Evolutionary conservation across 2,329 filamentous ascomycete genomes (phyloP).

Genomic region (Ramularia collo-cygni): DNA sequence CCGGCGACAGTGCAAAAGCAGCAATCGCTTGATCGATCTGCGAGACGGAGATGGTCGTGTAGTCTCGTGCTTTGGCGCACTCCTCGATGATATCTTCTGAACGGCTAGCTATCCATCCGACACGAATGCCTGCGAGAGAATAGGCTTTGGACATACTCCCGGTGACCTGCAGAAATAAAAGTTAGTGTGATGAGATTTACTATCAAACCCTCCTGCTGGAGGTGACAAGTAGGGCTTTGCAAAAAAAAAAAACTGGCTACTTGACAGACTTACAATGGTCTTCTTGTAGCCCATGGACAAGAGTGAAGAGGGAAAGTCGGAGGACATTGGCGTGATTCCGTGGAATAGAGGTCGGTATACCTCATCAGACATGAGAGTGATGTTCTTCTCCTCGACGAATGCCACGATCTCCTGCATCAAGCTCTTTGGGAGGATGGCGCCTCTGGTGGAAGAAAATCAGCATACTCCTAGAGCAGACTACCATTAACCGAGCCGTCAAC

Average conservation of each 20-base stretch:
- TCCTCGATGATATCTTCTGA: conserved; percentile 55
- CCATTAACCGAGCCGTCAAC: too few relatives aligned
- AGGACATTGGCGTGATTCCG: conserved; percentile 48
- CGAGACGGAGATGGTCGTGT: conserved; percentile 82
- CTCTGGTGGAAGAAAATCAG: conserved; percentile 25
- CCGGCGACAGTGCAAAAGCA: conserved; percentile 61
- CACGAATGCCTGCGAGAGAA: conserved; percentile 69
- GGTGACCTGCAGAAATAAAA: too few relatives aligned
- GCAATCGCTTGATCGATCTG: conserved; percentile 74
- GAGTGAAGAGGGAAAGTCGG: conserved; percentile 58
- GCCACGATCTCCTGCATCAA: conserved; percentile 56
- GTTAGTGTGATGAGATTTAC: too few relatives aligned
- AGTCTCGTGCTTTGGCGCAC: conserved; percentile 62
- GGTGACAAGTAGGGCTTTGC: too few relatives aligned
- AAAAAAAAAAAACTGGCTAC: too few relatives aligned
- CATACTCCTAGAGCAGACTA: too few relatives aligned
- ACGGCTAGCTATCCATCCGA: conserved; percentile 75
- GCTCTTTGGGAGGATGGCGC: conserved; percentile 57
- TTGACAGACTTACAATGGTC: too few relatives aligned
- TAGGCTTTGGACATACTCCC: conserved; percentile 84
- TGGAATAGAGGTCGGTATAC: conserved; percentile 83
- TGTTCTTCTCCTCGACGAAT: conserved; percentile 55
- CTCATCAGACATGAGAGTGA: conserved; percentile 69
- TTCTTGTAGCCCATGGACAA: conserved; percentile 66
- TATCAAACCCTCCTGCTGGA: too few relatives aligned